Base-by-base conservation (phyloP, 352 stramenopile genomes). In the Phytophthora pseudosyringae region DNA sequence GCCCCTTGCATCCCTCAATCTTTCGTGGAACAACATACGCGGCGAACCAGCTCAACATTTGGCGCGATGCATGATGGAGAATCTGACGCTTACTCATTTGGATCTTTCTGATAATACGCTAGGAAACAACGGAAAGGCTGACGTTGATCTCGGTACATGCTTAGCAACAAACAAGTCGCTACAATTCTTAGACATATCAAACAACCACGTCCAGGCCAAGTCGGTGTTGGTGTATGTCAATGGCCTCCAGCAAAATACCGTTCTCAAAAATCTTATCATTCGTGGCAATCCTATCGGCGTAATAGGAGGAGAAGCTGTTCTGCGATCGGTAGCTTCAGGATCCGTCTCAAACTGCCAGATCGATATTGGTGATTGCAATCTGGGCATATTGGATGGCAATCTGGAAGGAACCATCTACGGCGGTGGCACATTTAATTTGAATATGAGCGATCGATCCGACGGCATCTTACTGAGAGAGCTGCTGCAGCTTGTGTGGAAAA, bases 1-100 rank as follows among this genome's bases (percentile, higher is more conserved):
- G 2, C 75, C 81, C 8, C 59, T 94, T 9, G 60, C 59, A 38
- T 78, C 76, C 5, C 69, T 94, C 11, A 86, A 94, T 25, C 41
- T 94, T 11, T 84, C 80, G 4, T 92, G 83, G 86, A 92, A 92
- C 54, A 87, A 90, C 31, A 89, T 94, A 35, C 80, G 83, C 10
- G 77, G 81, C 5, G 75, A 88, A 41, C 80, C 86, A 40, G 86
- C 83, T 25, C 73, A 83, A 44, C 73, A 87, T 49, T 53, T 94
- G 8, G 83, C 78, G 0, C 70, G 73, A 46, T 87, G 79, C 29
- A 91, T 94, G 78, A 80, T 88, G 69, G 78, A 90, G 26, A 94
- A 94, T 25, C 47, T 83, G 38, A 87, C 81, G 31, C 73, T 94
- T 8, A 81, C 69, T 16, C 75, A 80, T 38, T 62, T 94, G 21